Percentiles rank a stretch among this genome's conserved stretches.
These are phyloP conservation scores for Neonothopanus nambi DNA, from an alignment of 1,284 basidiomycete species.

Conservation along the genomic window DNA sequence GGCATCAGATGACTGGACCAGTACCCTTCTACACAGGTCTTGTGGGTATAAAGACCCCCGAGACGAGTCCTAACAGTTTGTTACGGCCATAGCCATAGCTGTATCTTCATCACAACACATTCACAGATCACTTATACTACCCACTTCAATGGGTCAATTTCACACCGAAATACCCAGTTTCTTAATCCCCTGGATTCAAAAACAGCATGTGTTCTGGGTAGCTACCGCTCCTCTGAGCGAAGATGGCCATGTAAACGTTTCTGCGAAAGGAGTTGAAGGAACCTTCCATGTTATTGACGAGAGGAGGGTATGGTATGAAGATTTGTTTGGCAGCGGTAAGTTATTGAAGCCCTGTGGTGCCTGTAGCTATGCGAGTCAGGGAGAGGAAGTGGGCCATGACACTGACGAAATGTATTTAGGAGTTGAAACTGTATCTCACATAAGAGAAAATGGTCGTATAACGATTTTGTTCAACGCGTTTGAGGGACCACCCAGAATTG, in stretches of 20 bases:
- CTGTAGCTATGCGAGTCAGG: too few relatives aligned
- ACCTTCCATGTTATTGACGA: constrained; percentile 51
- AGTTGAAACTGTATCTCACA: too few relatives aligned
- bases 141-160: constrained; percentile 14
- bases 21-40: too few relatives aligned
- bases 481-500: constrained; percentile 48
- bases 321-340: constrained; percentile 56
- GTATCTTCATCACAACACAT: too few relatives aligned
- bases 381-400: too few relatives aligned
- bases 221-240: constrained; percentile 50
- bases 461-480: constrained; percentile 60
- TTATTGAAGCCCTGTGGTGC: too few relatives aligned
- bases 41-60: too few relatives aligned
- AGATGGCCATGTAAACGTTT: constrained; percentile 55
- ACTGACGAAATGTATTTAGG: too few relatives aligned
- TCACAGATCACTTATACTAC: too few relatives aligned
- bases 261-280: constrained; percentile 48
- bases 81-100: too few relatives aligned
- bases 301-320: constrained; percentile 59
- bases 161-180: constrained; percentile 46
- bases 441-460: constrained; percentile 55
- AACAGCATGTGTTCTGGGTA: constrained; percentile 62
- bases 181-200: constrained; percentile 47
- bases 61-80: too few relatives aligned
- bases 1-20: too few relatives aligned